These are phyloP conservation scores for Gracilariopsis chorda DNA, from an alignment of 23 red algal species.

Conservation along the genomic window DNA sequence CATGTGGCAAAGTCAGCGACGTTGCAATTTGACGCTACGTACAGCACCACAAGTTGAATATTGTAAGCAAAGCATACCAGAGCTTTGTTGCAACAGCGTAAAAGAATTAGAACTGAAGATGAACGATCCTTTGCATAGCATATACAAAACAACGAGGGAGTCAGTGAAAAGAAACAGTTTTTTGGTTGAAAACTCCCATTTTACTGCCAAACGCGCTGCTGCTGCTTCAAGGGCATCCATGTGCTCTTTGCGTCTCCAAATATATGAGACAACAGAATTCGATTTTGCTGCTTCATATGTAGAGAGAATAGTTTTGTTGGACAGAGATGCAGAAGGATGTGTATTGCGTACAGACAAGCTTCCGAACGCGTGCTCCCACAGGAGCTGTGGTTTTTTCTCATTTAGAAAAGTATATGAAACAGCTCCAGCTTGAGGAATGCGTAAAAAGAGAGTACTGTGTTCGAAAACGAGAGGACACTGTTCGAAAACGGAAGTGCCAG, in stretches of 20 bases:
- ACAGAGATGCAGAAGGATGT: too few species aligned
- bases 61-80: not conserved
- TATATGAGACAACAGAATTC: not conserved
- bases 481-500: not conserved
- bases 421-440: not conserved
- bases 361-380: too few species aligned
- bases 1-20: too few species aligned
- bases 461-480: not conserved
- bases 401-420: not conserved
- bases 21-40: not conserved
- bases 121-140: not conserved
- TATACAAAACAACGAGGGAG: not conserved
- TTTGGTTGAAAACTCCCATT: not conserved
- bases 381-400: not conserved
- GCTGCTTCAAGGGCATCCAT: not conserved
- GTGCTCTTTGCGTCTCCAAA: not conserved
- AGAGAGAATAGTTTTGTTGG: not conserved
- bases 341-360: too few species aligned
- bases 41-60: not conserved
- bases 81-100: not conserved
- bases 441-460: not conserved
- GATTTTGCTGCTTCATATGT: not conserved
- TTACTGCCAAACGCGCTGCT: not conserved
- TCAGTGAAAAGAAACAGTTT: not conserved
- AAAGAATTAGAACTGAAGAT: not conserved